These are phyloP conservation scores for Monosporozyma siamensis DNA, from an alignment of 805 yeast species.

Conservation along the genomic window DNA sequence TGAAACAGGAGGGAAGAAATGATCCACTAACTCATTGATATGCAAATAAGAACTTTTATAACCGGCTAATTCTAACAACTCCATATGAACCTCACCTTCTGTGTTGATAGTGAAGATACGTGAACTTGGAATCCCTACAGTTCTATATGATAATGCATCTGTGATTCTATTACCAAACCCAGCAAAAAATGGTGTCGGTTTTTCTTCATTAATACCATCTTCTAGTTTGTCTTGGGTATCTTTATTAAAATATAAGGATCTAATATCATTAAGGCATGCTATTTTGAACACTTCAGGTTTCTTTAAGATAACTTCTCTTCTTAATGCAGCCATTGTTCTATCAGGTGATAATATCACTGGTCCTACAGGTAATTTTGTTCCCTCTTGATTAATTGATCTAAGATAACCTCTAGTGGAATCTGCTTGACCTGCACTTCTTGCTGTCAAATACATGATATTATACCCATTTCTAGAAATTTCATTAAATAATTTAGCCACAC, in stretches of 20 bases:
- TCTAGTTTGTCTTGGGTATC: conserved; percentile 5
- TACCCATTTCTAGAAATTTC: conserved; percentile 85
- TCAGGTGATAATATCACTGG: conserved; percentile 95
- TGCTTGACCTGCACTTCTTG: conserved; percentile 92
- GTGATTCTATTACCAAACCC: conserved; percentile 97
- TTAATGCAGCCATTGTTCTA: conserved; percentile 89
- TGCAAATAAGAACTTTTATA: conserved; percentile 78
- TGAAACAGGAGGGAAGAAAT: conserved; percentile 86
- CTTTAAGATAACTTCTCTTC: conserved; percentile 82
- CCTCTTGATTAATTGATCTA: conserved; percentile 67
- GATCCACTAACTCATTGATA: conserved; percentile 91
- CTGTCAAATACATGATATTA: conserved; percentile 86
- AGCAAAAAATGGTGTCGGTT: conserved; percentile 82
- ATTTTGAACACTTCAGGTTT: conserved; percentile 98
- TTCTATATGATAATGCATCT: conserved; percentile 88
- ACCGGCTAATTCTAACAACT: conserved; percentile 86
- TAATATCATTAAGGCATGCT: conserved; percentile 88
- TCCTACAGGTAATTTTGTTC: conserved; percentile 66
- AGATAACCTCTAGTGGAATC: conserved; percentile 83
- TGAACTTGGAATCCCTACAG: conserved; percentile 89
- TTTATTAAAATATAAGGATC: conserved; percentile 46
- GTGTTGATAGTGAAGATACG: conserved; percentile 93
- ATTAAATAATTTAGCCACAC: conserved; percentile 85
- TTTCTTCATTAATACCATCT: conserved; percentile 29
- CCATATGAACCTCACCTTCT: conserved; percentile 96